Evolutionary conservation across 2,329 filamentous ascomycete genomes (phyloP).

Genomic region (Geosmithia putterillii): DNA sequence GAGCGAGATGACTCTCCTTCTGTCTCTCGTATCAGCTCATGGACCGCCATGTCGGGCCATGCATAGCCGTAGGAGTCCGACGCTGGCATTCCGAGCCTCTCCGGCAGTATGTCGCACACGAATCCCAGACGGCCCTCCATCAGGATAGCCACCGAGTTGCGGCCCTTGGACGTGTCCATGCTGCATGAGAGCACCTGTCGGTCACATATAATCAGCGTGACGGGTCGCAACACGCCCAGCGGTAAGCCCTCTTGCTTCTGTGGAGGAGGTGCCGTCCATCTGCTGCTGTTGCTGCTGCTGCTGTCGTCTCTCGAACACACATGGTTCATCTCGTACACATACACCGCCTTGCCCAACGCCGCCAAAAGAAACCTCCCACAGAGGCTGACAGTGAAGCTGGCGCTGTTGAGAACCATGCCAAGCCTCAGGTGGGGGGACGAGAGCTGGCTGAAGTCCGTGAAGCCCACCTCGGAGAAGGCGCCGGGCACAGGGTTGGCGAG

Average conservation of each 20-base stretch:
- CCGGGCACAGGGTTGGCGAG: constrained; percentile 7
- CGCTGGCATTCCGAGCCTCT: constrained; percentile 3
- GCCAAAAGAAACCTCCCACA: constrained; percentile 48
- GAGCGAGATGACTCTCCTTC: not conserved
- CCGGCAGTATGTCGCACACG: constrained; percentile 38
- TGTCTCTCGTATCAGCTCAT: not conserved
- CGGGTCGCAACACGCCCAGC: constrained; percentile 21
- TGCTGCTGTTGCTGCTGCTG: constrained; percentile 10
- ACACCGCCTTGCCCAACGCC: constrained; percentile 38
- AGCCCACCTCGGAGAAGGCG: constrained; percentile 18
- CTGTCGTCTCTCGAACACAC: constrained; percentile 16
- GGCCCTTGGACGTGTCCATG: constrained; percentile 47
- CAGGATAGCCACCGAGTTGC: constrained; percentile 44
- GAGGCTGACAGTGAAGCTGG: constrained; percentile 38
- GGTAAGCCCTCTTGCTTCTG: constrained; percentile 10
- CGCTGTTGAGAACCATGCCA: not conserved
- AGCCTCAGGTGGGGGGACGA: constrained; percentile 8
- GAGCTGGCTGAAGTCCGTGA: constrained; percentile 23
- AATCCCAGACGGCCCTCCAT: constrained; percentile 48
- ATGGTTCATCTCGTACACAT: constrained; percentile 36
- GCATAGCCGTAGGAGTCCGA: not conserved
- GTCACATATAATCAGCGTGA: constrained; percentile 44
- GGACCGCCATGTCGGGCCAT: not conserved
- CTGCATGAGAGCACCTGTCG: constrained; percentile 43
- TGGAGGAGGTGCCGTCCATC: constrained; percentile 12